Percentiles rank a stretch among this genome's conserved stretches.
phyloP scores from a whole-genome alignment of 208 protist genomes.

The Polymyxa betae region DNA sequence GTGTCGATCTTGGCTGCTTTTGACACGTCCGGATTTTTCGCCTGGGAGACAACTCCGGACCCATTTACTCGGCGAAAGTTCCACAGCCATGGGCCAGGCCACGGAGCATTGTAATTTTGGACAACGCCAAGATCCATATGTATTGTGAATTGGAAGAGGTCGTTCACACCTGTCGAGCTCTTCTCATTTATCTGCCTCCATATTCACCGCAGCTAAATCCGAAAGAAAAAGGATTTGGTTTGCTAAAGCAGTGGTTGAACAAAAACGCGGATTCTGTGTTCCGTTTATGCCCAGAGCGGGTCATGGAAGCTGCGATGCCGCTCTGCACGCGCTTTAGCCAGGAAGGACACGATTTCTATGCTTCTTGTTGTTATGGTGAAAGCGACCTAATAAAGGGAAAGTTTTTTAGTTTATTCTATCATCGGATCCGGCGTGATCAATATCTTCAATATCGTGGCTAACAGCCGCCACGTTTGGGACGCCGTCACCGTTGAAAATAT shows the following conservation, averaged over 20 bases:
- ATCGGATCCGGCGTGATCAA: background rate
- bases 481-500: background rate
- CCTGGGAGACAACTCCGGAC: background rate
- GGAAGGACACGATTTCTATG: background rate
- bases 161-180: background rate
- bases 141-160: background rate
- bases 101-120: background rate
- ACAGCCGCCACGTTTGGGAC: background rate
- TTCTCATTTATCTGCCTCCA: background rate
- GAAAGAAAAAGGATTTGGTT: background rate
- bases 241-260: background rate
- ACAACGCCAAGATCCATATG: background rate
- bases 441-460: background rate
- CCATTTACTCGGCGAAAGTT: background rate
- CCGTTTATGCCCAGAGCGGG: background rate
- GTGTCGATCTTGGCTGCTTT: background rate
- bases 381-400: background rate
- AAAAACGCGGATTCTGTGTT: background rate
- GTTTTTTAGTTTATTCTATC: background rate
- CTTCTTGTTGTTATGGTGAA: background rate
- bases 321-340: background rate
- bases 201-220: background rate
- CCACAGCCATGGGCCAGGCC: background rate
- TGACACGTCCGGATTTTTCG: background rate
- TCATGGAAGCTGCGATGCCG: background rate